A percentile compares a stretch with the other conserved stretches of the same genome.
Conservation (phyloP, 1,284 basidiomycete genomes). For the Takashimella koratensis region DNA sequence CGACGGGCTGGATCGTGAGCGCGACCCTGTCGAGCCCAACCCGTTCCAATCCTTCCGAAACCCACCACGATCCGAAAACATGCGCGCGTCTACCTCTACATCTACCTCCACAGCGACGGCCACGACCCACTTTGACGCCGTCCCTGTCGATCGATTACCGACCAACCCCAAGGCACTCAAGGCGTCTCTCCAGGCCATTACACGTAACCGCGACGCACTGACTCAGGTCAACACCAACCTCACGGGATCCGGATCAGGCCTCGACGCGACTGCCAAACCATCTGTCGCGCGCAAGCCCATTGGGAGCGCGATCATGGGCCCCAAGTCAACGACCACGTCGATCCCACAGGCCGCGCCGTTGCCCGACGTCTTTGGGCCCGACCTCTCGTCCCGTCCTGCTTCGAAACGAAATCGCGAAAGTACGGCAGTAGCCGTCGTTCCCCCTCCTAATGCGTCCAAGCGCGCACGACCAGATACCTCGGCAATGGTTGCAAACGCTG, state of each 20-base stretch:
- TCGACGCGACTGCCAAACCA: slow-evolving; percentile 1
- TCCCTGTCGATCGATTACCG: not conserved
- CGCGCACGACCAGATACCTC: slow-evolving; percentile 11
- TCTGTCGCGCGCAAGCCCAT: not conserved
- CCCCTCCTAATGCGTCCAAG: slow-evolving; percentile 1
- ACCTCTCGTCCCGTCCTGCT: not conserved
- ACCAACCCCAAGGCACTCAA: not conserved
- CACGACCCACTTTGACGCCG: not conserved
- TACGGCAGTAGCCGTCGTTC: not conserved
- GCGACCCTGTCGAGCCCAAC: not conserved
- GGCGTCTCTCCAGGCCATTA: not conserved
- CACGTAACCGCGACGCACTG: slow-evolving; percentile 3
- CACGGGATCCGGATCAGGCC: not conserved
- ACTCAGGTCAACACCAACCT: slow-evolving; percentile 6
- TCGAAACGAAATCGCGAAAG: not conserved
- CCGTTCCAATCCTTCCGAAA: not conserved
- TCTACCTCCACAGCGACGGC: not conserved
- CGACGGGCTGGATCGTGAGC: not conserved
- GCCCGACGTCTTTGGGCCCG: slow-evolving; percentile 29
- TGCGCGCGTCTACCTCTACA: slow-evolving; percentile 17
- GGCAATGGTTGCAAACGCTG: slow-evolving; percentile 1
- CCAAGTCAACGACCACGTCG: slow-evolving; percentile 1
- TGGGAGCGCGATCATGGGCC: not conserved
- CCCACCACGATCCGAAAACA: slow-evolving; percentile 1
- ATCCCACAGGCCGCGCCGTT: slow-evolving; percentile 20